Evolutionary conservation across 257 asterid genomes (phyloP).

Genomic region (Solanum habrochaites): DNA sequence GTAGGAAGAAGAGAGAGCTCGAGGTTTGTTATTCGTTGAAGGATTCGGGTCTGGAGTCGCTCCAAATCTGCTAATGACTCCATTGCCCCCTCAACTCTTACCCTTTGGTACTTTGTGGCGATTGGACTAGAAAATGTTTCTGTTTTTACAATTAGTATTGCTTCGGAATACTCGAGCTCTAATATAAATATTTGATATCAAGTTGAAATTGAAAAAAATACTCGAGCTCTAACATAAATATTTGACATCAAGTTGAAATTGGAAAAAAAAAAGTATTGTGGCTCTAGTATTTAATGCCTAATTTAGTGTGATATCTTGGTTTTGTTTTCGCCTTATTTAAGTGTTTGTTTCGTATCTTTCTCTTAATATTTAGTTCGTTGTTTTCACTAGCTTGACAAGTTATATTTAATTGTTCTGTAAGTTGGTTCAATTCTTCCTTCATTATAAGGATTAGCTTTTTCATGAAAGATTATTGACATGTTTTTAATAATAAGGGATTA

Average conservation of each 20-base stretch:
- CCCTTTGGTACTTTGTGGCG: neutral
- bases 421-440: neutral
- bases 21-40: constrained; percentile 45
- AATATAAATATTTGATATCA: too few species aligned
- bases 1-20: constrained; percentile 29
- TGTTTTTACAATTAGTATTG: neutral
- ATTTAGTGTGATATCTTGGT: too few species aligned
- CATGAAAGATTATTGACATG: too few species aligned
- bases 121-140: neutral
- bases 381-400: neutral
- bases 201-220: too few species aligned
- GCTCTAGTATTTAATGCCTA: neutral
- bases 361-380: too few species aligned
- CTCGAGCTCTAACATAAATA: too few species aligned
- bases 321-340: neutral
- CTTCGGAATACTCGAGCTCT: fast-evolving
- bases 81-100: constrained; percentile 1
- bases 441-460: too few species aligned
- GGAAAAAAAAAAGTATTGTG: neutral
- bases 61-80: constrained; percentile 47
- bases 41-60: constrained; percentile 57
- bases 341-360: neutral
- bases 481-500: too few species aligned
- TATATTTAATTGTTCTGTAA: too few species aligned
- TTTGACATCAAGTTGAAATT: too few species aligned